These are phyloP conservation scores for Ilex aquifolium DNA, from an alignment of 257 asterid species.

Conservation along the genomic window DNA sequence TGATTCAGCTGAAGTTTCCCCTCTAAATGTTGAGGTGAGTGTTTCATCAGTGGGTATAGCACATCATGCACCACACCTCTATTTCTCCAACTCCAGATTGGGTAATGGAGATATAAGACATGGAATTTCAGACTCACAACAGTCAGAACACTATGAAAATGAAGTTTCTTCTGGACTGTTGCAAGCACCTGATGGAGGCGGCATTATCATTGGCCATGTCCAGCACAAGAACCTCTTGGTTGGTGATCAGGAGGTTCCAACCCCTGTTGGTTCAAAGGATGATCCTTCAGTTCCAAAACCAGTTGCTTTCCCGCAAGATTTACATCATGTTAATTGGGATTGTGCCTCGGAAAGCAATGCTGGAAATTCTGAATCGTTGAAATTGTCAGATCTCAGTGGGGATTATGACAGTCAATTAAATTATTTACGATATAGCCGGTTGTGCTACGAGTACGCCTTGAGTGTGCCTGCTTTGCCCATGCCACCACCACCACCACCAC, in stretches of 20 bases:
- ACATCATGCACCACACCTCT: slow-evolving; percentile 33
- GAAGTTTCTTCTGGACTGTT: slow-evolving; percentile 15
- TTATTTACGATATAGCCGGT: slow-evolving; percentile 40
- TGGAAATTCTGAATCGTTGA: slow-evolving; percentile 22
- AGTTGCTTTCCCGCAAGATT: slow-evolving; percentile 14
- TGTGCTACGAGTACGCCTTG: slow-evolving; percentile 29
- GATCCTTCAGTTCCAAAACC: slow-evolving; percentile 5
- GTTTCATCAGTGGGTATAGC: slow-evolving; percentile 12
- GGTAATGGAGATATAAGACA: slow-evolving; percentile 9
- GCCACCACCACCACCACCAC: slow-evolving; percentile 8
- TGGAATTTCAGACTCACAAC: slow-evolving; percentile 20
- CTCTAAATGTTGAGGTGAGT: slow-evolving; percentile 17
- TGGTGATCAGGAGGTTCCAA: slow-evolving; percentile 14
- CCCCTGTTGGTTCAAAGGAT: neutral
- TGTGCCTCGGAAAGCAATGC: slow-evolving; percentile 14
- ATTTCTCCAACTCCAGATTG: slow-evolving; percentile 24
- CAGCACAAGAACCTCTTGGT: slow-evolving; percentile 9
- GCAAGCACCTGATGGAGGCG: slow-evolving; percentile 16
- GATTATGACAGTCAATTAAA: slow-evolving; percentile 42
- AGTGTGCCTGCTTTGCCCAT: slow-evolving; percentile 29
- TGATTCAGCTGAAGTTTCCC: slow-evolving; percentile 12
- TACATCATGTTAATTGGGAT: slow-evolving; percentile 10
- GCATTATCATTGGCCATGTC: slow-evolving; percentile 6
- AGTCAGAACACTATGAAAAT: slow-evolving; percentile 18
- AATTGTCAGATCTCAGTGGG: slow-evolving; percentile 55